A percentile compares a stretch with the other conserved stretches of the same genome.
These are phyloP conservation scores for Dioscorea zingiberensis DNA, from an alignment of 106 monocot genomes.

Conservation along the genomic window DNA sequence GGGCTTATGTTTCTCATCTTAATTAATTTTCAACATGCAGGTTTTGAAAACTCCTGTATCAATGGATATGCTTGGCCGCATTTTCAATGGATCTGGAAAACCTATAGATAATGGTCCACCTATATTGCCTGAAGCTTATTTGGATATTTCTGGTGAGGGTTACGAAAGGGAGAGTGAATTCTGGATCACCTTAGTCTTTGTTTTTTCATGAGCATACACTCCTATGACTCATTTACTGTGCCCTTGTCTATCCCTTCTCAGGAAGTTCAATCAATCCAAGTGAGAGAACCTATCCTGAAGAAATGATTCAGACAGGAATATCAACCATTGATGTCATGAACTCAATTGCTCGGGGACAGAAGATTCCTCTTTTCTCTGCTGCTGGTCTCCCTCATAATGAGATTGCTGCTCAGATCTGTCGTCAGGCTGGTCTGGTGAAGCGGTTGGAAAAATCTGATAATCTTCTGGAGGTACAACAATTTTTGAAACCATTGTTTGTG, in stretches of 20 bases:
- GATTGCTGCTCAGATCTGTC: constrained; percentile 99
- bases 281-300: constrained; percentile 99
- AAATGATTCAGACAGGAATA: constrained; percentile 99
- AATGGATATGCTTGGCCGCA: constrained; percentile 97
- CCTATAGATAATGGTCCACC: constrained; percentile 99
- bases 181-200: too few species aligned
- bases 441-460: constrained; percentile 66
- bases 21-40: constrained; percentile 19
- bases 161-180: not conserved
- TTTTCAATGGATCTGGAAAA: constrained; percentile 99
- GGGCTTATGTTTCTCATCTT: not conserved
- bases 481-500: not conserved
- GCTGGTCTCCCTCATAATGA: constrained; percentile 98
- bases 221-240: too few species aligned
- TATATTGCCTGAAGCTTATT: constrained; percentile 92
- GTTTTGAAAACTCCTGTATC: constrained; percentile 98
- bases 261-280: constrained; percentile 99
- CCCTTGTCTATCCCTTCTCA: constrained; percentile 15
- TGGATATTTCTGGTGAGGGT: constrained; percentile 86
- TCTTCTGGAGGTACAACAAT: constrained; percentile 60
- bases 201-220: too few species aligned
- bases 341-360: constrained; percentile 99
- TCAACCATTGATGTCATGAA: constrained; percentile 99
- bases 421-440: constrained; percentile 98
- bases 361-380: constrained; percentile 97